Conservation (phyloP, 768 basidiomycete species). For the Lentinus tigrinus region DNA sequence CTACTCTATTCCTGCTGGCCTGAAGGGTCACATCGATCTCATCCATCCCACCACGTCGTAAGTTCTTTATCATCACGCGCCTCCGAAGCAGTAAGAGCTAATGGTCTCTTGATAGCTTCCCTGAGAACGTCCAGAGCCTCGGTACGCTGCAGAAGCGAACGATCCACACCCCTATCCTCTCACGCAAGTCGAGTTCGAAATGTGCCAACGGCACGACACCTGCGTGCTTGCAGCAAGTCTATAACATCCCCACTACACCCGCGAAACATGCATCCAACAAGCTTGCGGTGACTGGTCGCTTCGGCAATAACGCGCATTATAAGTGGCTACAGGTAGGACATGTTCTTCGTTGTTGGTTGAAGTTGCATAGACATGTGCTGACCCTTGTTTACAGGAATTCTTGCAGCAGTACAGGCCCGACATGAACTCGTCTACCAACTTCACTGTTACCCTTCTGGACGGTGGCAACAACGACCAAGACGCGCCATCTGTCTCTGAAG, state of each 20-base stretch:
- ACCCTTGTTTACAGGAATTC: conserved; percentile 52
- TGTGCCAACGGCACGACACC: conserved; percentile 28
- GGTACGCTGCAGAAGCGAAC: conserved; percentile 25
- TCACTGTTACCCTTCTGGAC: conserved; percentile 35
- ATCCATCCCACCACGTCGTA: conserved; percentile 30
- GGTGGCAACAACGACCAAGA: conserved; percentile 53
- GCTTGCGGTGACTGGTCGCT: conserved; percentile 32
- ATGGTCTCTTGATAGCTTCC: neutral
- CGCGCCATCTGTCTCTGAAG: conserved; percentile 54
- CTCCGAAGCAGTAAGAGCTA: neutral
- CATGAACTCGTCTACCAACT: conserved; percentile 16
- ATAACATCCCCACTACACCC: conserved; percentile 24
- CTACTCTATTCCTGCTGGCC: conserved; percentile 28
- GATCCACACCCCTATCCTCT: neutral
- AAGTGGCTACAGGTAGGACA: neutral
- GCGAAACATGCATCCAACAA: conserved; percentile 21
- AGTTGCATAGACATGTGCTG: conserved; percentile 34
- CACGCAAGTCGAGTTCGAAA: conserved; percentile 9
- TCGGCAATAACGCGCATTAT: conserved; percentile 29
- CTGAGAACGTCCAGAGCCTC: neutral
- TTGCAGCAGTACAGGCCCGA: conserved; percentile 24
- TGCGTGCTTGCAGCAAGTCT: conserved; percentile 29
- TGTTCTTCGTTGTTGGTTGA: too few species aligned
- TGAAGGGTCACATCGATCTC: conserved; percentile 25
- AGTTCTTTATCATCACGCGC: neutral